Evolutionary conservation across 164 flowering plant species (phyloP).

Genomic region (Stephania cephalantha): DNA sequence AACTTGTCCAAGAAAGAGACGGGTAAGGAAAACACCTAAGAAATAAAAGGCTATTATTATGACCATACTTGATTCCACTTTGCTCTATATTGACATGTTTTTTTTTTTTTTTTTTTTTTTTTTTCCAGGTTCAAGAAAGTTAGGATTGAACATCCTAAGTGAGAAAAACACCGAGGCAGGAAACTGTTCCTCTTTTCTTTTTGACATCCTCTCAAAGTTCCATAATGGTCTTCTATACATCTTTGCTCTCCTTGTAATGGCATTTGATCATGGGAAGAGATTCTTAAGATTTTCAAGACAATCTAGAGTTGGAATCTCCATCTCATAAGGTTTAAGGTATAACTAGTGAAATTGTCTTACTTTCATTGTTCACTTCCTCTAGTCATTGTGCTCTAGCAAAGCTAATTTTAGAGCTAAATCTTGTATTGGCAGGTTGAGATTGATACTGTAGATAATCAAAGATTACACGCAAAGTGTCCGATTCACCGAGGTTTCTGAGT

Average conservation of each 20-base stretch:
- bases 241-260: constrained; percentile 22
- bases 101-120: background rate
- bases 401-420: background rate
- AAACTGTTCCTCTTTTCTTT: constrained; percentile 1
- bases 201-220: constrained; percentile 17
- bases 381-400: background rate
- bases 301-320: constrained; percentile 21
- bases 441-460: too few relatives aligned
- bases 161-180: constrained; percentile 10
- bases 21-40: constrained; percentile 27
- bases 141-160: constrained; percentile 6
- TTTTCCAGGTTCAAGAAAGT: constrained; percentile 14
- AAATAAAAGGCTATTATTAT: background rate
- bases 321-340: constrained; percentile 16
- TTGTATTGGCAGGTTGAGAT: background rate
- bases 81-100: background rate
- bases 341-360: background rate
- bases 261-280: constrained; percentile 18
- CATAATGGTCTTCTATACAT: constrained; percentile 21
- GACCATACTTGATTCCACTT: background rate
- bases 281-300: constrained; percentile 15
- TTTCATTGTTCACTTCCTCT: background rate
- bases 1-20: constrained; percentile 41
- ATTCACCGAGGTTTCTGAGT: too few relatives aligned
- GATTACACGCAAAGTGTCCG: too few relatives aligned